Percentiles rank a stretch among this genome's conserved stretches.
Conservation (phyloP, 2,329 filamentous ascomycete species). For the Exophiala mesophila region DNA sequence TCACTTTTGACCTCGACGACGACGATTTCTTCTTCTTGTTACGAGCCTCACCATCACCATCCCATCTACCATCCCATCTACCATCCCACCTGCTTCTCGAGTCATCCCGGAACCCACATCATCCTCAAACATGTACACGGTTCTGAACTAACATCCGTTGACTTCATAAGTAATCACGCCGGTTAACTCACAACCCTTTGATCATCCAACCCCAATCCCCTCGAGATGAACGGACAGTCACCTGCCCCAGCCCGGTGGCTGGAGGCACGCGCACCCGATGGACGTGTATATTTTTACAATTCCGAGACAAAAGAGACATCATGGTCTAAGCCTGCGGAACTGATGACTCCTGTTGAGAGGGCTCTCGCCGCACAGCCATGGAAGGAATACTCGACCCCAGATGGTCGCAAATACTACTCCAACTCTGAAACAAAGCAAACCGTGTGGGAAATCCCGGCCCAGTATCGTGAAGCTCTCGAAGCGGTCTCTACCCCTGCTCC, state of each 20-base stretch:
- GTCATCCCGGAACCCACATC: no score
- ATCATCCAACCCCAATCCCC: not conserved
- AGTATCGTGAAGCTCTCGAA: constrained; percentile 69
- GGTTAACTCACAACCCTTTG: not conserved
- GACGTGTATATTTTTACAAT: constrained; percentile 89
- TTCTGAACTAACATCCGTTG: no score
- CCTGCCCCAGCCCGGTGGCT: constrained; percentile 62
- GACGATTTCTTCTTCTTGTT: no score
- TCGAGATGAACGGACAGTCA: constrained; percentile 56
- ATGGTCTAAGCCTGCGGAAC: constrained; percentile 89
- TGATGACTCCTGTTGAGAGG: constrained; percentile 79
- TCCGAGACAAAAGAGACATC: constrained; percentile 76
- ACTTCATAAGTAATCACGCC: no score
- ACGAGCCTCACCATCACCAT: no score
- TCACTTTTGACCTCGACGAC: no score
- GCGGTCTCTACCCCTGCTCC: constrained; percentile 43
- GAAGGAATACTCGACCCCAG: constrained; percentile 85
- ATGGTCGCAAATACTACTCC: constrained; percentile 91
- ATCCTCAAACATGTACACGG: no score
- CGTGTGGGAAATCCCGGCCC: constrained; percentile 89
- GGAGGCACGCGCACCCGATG: constrained; percentile 74
- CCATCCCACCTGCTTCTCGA: no score
- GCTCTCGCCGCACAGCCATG: constrained; percentile 78
- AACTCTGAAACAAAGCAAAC: constrained; percentile 88
- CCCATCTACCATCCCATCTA: no score